Evolutionary conservation across 345 rosid species (phyloP).

Genomic region (Eucalyptus rudis): DNA sequence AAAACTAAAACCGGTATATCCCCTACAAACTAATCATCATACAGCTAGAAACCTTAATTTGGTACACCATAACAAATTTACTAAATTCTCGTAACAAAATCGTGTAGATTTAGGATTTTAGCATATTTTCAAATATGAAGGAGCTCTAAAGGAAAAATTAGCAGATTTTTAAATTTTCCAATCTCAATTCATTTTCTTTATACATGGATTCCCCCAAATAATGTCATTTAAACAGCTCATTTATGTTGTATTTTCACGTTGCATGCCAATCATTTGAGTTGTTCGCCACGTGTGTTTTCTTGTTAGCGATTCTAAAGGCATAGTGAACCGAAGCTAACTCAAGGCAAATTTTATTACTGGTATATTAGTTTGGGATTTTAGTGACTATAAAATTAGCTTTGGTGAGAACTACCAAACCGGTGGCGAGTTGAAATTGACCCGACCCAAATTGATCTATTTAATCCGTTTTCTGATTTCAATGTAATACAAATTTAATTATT

Average conservation of each 20-base stretch:
- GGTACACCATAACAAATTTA: accelerated
- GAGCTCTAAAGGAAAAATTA: neutral
- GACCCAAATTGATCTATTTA: accelerated
- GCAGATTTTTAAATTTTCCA: neutral
- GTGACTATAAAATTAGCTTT: accelerated
- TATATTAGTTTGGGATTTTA: neutral
- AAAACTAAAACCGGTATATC: neutral
- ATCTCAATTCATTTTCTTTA: neutral
- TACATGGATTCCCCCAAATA: neutral
- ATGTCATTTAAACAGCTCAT: too few species aligned
- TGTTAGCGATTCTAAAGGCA: neutral
- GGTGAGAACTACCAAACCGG: accelerated
- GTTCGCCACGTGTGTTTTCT: accelerated
- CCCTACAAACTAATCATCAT: accelerated
- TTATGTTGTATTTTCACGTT: neutral
- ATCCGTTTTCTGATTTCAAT: too few species aligned
- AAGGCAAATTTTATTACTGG: accelerated
- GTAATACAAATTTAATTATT: too few species aligned
- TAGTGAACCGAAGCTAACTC: accelerated
- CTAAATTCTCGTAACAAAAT: neutral
- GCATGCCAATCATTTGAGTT: neutral
- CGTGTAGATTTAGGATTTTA: neutral
- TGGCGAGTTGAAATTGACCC: neutral
- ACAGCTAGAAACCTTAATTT: accelerated
- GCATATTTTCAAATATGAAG: neutral